Conservation (phyloP, 2,329 filamentous ascomycete genomes). For the Aciculosporium take region DNA sequence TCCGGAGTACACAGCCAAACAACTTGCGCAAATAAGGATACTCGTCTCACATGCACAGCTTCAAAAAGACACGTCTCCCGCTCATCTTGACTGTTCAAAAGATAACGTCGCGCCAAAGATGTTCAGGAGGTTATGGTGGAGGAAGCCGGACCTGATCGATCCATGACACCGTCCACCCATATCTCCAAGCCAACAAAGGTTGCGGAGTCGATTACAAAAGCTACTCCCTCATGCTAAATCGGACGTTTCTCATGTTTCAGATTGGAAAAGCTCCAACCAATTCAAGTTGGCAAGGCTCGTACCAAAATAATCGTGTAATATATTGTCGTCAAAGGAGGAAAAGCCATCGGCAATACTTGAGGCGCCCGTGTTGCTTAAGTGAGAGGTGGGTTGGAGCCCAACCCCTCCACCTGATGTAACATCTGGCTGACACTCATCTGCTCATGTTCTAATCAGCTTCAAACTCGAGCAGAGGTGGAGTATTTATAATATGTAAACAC, state of each 20-base stretch:
- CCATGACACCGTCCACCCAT: not conserved
- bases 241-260: not conserved
- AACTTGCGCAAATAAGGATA: not conserved
- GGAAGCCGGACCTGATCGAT: not conserved
- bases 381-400: not conserved
- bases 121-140: not conserved
- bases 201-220: not conserved
- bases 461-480: not conserved
- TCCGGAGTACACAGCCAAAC: not conserved
- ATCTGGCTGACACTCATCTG: not conserved
- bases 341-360: not conserved
- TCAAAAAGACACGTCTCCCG: not conserved
- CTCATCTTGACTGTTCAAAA: not conserved
- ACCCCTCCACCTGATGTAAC: not conserved
- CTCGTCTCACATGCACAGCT: not conserved
- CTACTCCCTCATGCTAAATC: not conserved
- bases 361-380: not conserved
- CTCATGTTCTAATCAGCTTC: not conserved
- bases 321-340: not conserved
- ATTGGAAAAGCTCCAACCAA: constrained; percentile 1
- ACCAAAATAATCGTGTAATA: not conserved
- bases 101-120: not conserved
- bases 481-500: not conserved
- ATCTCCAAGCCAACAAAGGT: not conserved
- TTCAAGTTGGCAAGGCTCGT: not conserved